A percentile compares a stretch with the other conserved stretches of the same genome.
These are phyloP conservation scores for Hibiscus syriacus DNA, from an alignment of 345 rosid species.

Conservation along the genomic window DNA sequence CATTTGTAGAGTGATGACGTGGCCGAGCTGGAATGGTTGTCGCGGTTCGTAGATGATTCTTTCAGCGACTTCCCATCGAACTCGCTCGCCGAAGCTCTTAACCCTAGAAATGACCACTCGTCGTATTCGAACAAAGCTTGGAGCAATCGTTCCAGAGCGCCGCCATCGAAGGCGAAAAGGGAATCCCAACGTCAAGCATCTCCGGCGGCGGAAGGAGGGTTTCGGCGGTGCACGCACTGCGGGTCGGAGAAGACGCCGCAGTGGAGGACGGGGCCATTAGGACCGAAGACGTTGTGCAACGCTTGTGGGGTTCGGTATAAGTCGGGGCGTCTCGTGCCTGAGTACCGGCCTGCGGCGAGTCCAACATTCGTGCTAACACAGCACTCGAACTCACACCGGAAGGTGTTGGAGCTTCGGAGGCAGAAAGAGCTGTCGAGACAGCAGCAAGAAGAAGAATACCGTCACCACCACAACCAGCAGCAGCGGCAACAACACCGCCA, in stretches of 20 bases:
- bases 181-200: slow-evolving; percentile 18
- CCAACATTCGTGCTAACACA: slow-evolving; percentile 70
- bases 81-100: slow-evolving; percentile 31
- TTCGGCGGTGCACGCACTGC: slow-evolving; percentile 65
- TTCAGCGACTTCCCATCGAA: slow-evolving; percentile 45
- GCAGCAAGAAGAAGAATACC: slow-evolving; percentile 23
- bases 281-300: slow-evolving; percentile 73
- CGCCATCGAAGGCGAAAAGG: slow-evolving; percentile 26
- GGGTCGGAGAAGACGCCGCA: slow-evolving; percentile 83
- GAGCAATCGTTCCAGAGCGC: slow-evolving; percentile 45
- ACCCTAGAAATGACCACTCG: slow-evolving; percentile 25
- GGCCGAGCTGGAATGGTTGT: slow-evolving; percentile 85
- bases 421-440: slow-evolving; percentile 47
- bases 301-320: slow-evolving; percentile 82
- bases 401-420: slow-evolving; percentile 74
- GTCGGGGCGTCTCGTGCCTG: slow-evolving; percentile 76
- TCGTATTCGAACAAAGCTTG: slow-evolving; percentile 35
- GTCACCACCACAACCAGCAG: slow-evolving; percentile 19
- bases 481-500: slow-evolving; percentile 25
- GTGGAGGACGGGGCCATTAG: slow-evolving; percentile 79
- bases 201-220: slow-evolving; percentile 29
- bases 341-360: slow-evolving; percentile 76
- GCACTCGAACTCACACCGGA: slow-evolving; percentile 81
- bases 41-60: slow-evolving; percentile 73
- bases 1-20: slow-evolving; percentile 64